Conservation (phyloP, 192 early-diverging fungal genomes). For the Linnemannia exigua region DNA sequence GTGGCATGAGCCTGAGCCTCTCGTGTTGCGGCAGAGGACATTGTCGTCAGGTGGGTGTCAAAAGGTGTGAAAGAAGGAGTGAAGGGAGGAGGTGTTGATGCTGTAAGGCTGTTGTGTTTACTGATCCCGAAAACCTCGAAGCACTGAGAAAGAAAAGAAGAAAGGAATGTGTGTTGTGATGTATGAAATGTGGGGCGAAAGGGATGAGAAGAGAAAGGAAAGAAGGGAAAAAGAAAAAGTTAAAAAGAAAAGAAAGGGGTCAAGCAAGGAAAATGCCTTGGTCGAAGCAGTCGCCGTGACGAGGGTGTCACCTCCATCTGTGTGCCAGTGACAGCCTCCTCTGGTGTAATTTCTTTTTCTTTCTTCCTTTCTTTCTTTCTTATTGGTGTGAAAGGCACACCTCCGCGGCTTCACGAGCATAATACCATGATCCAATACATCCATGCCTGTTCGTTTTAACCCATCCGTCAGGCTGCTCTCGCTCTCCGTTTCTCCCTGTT, state of each 20-base stretch:
- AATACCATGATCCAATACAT: too few species aligned
- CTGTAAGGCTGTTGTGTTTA: too few species aligned
- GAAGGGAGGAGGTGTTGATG: background rate
- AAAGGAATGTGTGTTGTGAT: background rate
- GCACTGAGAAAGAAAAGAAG: slow-evolving; percentile 10
- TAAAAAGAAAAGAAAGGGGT: background rate
- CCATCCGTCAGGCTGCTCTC: too few species aligned
- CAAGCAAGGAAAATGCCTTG: background rate
- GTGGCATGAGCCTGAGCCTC: slow-evolving; percentile 54
- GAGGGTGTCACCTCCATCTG: background rate
- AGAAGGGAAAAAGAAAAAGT: slow-evolving; percentile 8
- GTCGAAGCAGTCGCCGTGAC: background rate
- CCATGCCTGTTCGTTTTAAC: too few species aligned
- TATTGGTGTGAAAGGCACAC: too few species aligned
- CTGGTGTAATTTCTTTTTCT: too few species aligned
- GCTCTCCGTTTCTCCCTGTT: too few species aligned
- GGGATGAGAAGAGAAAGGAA: background rate
- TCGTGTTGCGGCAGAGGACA: slow-evolving; percentile 31
- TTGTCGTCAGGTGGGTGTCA: background rate
- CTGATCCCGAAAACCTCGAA: slow-evolving; percentile 4
- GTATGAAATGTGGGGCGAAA: background rate
- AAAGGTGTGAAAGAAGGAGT: background rate
- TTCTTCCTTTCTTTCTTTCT: too few species aligned
- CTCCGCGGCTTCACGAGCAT: too few species aligned
- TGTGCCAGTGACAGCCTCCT: too few species aligned